Evolutionary conservation across 129 eudicot genomes (phyloP).

Genomic region (Daucus carota): DH1_v3.0 NC_030383.2:58559001-58559500

Average conservation of each 20-base stretch:
- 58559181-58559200: not conserved
- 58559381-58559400: too few species aligned
- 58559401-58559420: too few species aligned
- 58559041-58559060: not conserved
- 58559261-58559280: not conserved
- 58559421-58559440: too few species aligned
- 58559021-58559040: not conserved
- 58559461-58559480: too few species aligned
- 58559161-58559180: not conserved
- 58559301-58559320: not conserved
- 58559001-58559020: not conserved
- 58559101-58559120: not conserved
- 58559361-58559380: too few species aligned
- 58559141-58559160: not conserved
- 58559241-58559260: not conserved
- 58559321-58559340: not conserved
- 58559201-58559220: not conserved
- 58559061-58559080: not conserved
- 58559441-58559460: too few species aligned
- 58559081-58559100: not conserved
- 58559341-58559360: too few species aligned
- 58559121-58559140: not conserved
- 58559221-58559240: not conserved
- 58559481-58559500: too few species aligned
- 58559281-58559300: not conserved